These are phyloP conservation scores for Rutstroemia sp. DNA, from an alignment of 2,329 filamentous ascomycete genomes.

Conservation along the genomic window DNA sequence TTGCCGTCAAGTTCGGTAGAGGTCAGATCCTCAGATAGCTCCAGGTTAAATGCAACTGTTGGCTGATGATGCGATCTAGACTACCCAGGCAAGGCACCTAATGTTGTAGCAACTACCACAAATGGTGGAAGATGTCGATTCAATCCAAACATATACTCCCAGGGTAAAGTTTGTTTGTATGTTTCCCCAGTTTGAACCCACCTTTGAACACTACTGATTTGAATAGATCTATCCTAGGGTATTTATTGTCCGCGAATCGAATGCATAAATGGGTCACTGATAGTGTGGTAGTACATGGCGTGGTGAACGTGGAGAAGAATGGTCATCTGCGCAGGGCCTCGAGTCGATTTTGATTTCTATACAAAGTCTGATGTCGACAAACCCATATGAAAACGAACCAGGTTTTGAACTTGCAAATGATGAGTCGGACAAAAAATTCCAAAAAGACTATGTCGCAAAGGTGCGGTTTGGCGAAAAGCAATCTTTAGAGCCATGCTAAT, in stretches of 20 bases:
- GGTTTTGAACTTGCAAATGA: constrained; percentile 75
- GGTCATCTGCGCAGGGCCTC: constrained; percentile 91
- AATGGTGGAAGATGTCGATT: constrained; percentile 85
- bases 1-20: constrained; percentile 67
- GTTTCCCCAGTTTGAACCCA: constrained; percentile 29
- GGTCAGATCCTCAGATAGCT: constrained; percentile 39
- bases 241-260: constrained; percentile 22
- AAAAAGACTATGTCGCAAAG: constrained; percentile 73
- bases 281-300: constrained; percentile 71
- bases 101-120: constrained; percentile 67
- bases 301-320: constrained; percentile 83
- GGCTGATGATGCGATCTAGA: constrained; percentile 41
- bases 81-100: constrained; percentile 66
- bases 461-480: constrained; percentile 34
- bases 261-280: constrained; percentile 6
- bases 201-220: constrained; percentile 14
- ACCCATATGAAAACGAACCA: constrained; percentile 94
- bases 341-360: constrained; percentile 94
- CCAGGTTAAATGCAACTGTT: constrained; percentile 5
- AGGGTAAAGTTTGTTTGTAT: constrained; percentile 86
- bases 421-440: constrained; percentile 61
- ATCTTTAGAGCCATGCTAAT: constrained; percentile 1
- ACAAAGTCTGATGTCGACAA: constrained; percentile 88
- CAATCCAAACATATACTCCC: constrained; percentile 93
- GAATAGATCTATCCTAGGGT: constrained; percentile 79